phyloP scores from a whole-genome alignment of 1,139 yeast species.

The Taphrina confusa region DNA sequence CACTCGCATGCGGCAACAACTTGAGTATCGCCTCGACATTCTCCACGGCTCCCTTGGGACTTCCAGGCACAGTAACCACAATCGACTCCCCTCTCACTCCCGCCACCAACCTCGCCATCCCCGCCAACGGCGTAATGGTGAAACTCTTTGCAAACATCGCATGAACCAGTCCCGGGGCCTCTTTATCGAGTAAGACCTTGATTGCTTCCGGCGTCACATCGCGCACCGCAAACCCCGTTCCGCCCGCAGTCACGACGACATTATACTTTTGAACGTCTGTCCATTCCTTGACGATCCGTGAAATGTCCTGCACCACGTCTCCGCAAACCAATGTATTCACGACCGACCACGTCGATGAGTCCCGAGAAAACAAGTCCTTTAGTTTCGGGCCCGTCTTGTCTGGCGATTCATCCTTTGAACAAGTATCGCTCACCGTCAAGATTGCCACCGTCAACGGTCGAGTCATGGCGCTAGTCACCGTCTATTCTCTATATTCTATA shows the following conservation, averaged over 20 bases:
- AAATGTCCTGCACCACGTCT: constrained; percentile 47
- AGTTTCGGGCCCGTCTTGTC: constrained; percentile 22
- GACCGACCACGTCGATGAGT: constrained; percentile 22
- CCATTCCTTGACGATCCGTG: constrained; percentile 43
- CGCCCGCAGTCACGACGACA: constrained; percentile 53
- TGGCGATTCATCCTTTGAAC: constrained; percentile 15
- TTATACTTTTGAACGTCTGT: constrained; percentile 39
- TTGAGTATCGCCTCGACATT: constrained; percentile 49
- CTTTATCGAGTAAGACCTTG: constrained; percentile 48
- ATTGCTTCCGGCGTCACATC: constrained; percentile 57
- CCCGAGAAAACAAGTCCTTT: neutral
- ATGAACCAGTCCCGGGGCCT: constrained; percentile 55
- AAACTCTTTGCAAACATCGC: constrained; percentile 51
- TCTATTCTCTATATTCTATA: no score
- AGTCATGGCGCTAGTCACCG: no score
- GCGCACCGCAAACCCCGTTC: constrained; percentile 53
- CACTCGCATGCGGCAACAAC: constrained; percentile 51
- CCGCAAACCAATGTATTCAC: constrained; percentile 42
- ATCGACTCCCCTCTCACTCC: constrained; percentile 48
- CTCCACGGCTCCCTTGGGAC: constrained; percentile 54
- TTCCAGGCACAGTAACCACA: constrained; percentile 55
- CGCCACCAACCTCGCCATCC: constrained; percentile 54
- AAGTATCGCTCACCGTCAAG: constrained; percentile 29
- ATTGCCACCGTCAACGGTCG: constrained; percentile 6
- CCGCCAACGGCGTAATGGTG: constrained; percentile 52